Evolutionary conservation across 352 stramenopile species (phyloP), one percentile per base, ranked within the genome.

Genomic region (Phytopythium sindhum): DNA sequence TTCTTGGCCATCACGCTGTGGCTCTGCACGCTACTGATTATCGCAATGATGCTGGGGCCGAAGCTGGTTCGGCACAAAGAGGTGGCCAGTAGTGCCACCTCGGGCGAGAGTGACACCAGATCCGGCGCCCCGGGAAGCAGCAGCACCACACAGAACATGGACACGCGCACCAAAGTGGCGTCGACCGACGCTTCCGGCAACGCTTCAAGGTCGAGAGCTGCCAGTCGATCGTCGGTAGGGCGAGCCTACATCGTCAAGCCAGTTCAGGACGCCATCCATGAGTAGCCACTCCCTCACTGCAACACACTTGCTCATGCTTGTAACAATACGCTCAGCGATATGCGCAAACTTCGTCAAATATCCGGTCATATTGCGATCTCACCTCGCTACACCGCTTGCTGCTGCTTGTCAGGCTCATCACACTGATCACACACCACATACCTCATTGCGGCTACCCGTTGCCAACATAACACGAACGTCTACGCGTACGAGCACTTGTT

Each of bases 401-500:
- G 35, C 37, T 44, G 37, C 37, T 21, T 14, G 10, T 39, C 7
- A 39, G 33, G 7, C 33, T 4, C 7, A 39, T 39, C 33, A 39
- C 33, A 23, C 17, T 6, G 12, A 45, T 5, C 17, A 45, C 35
- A 17, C 35, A 15, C 9, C 35, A 14, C 12, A 41, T 14, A 14
- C 5, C 35, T 41, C 35, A 17, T 41, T 41, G 35, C 35, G 35
- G 7, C 35, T 17, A 4, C 35, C 35, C 1, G 35, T 41, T 41
- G 35, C 41, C 11, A 4, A 8, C 41, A 50, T 21, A 21, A 50
- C 42, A 7, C 41, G 75, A 64, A 19, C 28, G 45, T 21, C 47
- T 72, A 79, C 15, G 61, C 52, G 59, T 73, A 75, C 29, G 66
- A 57, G 45, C 73, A 80, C 65, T 72, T 75, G 64, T 68, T 68